Base-by-base conservation (phyloP, 108 stramenopile genomes). In the Cyclotella choctawhatcheeana region DNA sequence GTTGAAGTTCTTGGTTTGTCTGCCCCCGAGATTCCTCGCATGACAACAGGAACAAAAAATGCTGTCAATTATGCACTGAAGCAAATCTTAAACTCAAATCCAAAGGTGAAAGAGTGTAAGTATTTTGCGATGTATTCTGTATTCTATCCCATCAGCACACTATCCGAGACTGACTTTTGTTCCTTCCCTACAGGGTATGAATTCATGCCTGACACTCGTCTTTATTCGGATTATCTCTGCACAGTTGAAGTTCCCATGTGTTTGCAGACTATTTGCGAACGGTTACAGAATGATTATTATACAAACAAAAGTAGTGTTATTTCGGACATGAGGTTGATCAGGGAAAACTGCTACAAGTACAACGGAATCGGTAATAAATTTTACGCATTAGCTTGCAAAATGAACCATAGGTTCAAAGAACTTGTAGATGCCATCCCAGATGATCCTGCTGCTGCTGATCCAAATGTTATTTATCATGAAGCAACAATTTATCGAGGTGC, bases 261-360 rank as follows among this genome's bases (percentile, higher is more conserved):
- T 67, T 53, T 92, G 20, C 75, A 79, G 32, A 51, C 70, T 13
- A 82, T 94, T 10, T 64, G 79, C 22, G 27, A 64, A n/a, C 54
- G 93, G 34, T 67, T 94, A 18, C 64, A 62, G 37, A 67, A 58
- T 18, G 65, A 87, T 52, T 94, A 89, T 71, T 94, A 94, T 53
- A 76, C 83, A 8, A 86, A 85, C 16, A 83, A 78, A 37, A 53
- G 79, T 20, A 92, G 89, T 64, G 87, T 92, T 48, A 64, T 89
- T 37, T 76, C 87, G 17, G 93, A 94, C 58, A 69, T 92, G 22
- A 71, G 82, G 33, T 67, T 90, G 58, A 83, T 94, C 22, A 78
- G 87, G 26, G 93, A 94, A 25, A 94, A 94, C 67, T 94, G 90
- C 58, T 73, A 83, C 65, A 94, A 94, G 67, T 94, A 92, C 83